Evolutionary conservation across 176 grass and related monocot genomes (phyloP).

Genomic region (Zoysia pacifica): DNA sequence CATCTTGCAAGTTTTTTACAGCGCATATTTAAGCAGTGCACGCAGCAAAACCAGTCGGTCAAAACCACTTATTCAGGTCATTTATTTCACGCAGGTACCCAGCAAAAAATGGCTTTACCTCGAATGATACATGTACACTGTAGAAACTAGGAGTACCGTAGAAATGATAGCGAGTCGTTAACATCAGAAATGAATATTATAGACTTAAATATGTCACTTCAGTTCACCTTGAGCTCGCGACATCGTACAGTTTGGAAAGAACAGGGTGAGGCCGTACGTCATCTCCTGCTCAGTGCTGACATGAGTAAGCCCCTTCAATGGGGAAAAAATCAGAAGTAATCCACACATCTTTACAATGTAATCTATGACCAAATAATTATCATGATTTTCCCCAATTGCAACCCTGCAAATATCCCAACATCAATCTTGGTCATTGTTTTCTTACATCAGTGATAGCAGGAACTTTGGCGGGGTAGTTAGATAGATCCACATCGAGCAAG

Average conservation of each 20-base stretch:
- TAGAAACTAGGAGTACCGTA: neutral
- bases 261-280: constrained; percentile 7
- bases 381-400: constrained; percentile 15
- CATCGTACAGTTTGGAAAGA: constrained; percentile 42
- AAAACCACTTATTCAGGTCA: neutral
- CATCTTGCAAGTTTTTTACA: neutral
- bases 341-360: constrained; percentile 71
- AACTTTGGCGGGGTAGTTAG: constrained; percentile 73
- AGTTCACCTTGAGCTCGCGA: constrained; percentile 30
- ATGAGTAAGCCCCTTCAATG: constrained; percentile 43
- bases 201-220: constrained; percentile 22
- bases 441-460: constrained; percentile 62
- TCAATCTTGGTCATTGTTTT: constrained; percentile 61
- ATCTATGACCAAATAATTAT: constrained; percentile 46
- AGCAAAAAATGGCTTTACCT: neutral
- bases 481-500: constrained; percentile 66
- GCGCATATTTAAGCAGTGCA: no score
- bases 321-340: constrained; percentile 43
- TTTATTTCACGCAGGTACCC: neutral
- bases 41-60: no score
- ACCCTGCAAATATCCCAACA: neutral
- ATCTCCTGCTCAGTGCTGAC: neutral
- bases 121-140: neutral
- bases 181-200: neutral
- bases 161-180: neutral